Evolutionary conservation across 179 eudicot species (phyloP), one percentile per base, ranked within the genome.

Genomic region (Actinidia arguta): DNA sequence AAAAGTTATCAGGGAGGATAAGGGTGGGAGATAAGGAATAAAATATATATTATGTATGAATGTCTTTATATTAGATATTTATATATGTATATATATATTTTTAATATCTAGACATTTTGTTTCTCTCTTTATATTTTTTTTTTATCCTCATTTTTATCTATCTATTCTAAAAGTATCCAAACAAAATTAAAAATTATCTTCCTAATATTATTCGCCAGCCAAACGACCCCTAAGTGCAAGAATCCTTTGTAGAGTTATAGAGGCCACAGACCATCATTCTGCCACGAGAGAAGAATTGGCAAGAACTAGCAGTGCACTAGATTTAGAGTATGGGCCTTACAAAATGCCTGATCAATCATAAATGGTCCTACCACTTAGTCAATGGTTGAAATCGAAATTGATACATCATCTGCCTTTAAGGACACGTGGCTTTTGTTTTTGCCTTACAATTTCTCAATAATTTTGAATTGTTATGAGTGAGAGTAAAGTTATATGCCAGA

Each of bases 311-410:
- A n/a, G n/a, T n/a, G 69, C 17, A 64, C 70, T 31, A 31, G 36
- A 31, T 31, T 27, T 14, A 27, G 18, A 27, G 1, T 31, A 25
- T 66, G 70, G 44, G 13, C 13, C 31, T 14, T 12, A 24, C 44
- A 31, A 31, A 66, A 27, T 44, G 70, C 70, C 73, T n/a, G 20
- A 71, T 46, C 13, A 71, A 71, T 71, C 75, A 47, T n/a, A 20
- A 11, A 22, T 27, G 25, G 75, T 42, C 76, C 58, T 22, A 25
- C 76, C 42, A 50, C 42, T 73, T 25, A 42, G 59, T 14, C 76
- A 73, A 73, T 24, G 76, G 76, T 31, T 50, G n/a, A 13, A 58
- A 73, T 73, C 50, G 58, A 12, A 50, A 47, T 44, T 48, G 76
- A 47, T 47, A 24, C n/a, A n/a, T n/a, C 14, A 27, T 12, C n/a